Conservation (phyloP, 2,329 filamentous ascomycete genomes). For the Botrytis cinerea region DNA sequence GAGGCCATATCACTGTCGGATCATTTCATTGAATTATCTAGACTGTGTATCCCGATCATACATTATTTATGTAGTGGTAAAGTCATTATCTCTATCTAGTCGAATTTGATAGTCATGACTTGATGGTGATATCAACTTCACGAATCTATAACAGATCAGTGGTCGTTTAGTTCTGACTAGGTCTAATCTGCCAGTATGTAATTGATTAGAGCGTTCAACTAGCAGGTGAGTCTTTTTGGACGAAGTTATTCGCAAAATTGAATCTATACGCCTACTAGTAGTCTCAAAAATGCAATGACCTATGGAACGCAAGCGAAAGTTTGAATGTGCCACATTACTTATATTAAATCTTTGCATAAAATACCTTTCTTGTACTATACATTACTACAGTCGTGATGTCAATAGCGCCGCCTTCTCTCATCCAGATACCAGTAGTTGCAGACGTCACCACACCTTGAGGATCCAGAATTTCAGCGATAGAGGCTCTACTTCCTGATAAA, state of each 20-base stretch:
- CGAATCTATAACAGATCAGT: neutral
- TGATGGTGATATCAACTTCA: neutral
- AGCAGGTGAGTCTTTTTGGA: neutral
- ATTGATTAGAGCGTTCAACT: neutral
- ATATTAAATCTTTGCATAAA: neutral
- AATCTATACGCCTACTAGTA: neutral
- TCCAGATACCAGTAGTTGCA: neutral
- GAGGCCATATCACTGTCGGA: neutral
- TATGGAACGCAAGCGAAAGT: neutral
- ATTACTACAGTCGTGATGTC: neutral
- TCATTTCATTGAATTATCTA: neutral
- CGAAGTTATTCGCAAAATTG: neutral
- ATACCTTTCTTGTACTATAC: neutral
- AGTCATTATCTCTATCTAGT: neutral
- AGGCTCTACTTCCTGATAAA: neutral
- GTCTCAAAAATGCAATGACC: neutral
- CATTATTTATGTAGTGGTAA: neutral
- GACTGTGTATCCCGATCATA: neutral
- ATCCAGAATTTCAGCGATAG: neutral
- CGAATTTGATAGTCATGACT: neutral
- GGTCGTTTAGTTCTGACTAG: neutral
- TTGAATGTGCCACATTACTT: neutral
- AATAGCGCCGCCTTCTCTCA: fast-evolving
- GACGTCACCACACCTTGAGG: neutral
- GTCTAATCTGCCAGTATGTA: too few species aligned